These are phyloP conservation scores for Candida frijolesensis DNA, from an alignment of 1,139 yeast genomes.

Conservation along the genomic window DNA sequence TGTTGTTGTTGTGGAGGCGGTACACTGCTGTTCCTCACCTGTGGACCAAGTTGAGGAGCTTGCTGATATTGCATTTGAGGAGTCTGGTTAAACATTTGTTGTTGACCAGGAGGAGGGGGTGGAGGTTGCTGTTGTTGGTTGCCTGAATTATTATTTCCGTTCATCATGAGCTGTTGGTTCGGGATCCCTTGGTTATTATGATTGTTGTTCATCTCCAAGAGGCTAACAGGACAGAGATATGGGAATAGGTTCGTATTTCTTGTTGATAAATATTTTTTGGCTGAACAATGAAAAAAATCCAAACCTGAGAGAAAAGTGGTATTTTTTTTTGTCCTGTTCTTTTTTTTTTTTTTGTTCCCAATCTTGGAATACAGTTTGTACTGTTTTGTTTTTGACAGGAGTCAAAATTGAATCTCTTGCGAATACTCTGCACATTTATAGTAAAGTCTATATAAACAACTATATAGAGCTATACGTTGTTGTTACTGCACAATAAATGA, in stretches of 20 bases:
- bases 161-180: conserved; percentile 4
- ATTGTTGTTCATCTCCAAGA: conserved; percentile 2
- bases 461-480: too few relatives aligned
- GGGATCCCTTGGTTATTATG: conserved; percentile 2
- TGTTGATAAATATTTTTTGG: conserved; percentile 1
- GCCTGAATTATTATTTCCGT: conserved; percentile 13
- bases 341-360: neutral
- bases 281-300: conserved; percentile 1
- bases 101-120: conserved; percentile 11
- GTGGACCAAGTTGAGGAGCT: conserved; percentile 8
- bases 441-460: too few relatives aligned
- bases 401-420: neutral
- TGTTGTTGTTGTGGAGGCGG: conserved; percentile 8
- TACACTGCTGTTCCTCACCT: conserved; percentile 4
- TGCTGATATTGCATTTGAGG: conserved; percentile 16
- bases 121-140: conserved; percentile 11
- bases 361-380: neutral
- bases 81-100: conserved; percentile 15
- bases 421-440: too few relatives aligned
- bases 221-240: conserved; percentile 1
- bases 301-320: neutral
- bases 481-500: too few relatives aligned
- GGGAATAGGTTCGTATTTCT: neutral
- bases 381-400: neutral
- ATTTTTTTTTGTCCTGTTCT: neutral